phyloP scores from a whole-genome alignment of 306 rosid species.

The Delonix regia region DNA sequence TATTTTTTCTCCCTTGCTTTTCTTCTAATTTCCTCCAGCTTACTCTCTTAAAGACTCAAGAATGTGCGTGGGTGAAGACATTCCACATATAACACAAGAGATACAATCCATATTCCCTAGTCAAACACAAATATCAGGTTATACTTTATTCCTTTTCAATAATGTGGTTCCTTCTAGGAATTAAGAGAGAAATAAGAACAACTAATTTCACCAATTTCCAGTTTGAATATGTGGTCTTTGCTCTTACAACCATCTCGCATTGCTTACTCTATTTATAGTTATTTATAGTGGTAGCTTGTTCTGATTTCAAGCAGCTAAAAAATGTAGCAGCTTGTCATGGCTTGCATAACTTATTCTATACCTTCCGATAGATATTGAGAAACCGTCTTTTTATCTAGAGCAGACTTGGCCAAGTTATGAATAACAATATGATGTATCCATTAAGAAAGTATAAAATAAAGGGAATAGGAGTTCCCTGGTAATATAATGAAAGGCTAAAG shows the following conservation, averaged over 20 bases:
- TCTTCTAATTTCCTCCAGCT: slow-evolving; percentile 47
- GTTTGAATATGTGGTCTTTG: slow-evolving; percentile 28
- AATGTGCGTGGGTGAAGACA: slow-evolving; percentile 41
- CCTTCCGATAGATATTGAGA: neutral
- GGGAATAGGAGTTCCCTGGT: neutral
- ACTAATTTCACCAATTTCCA: neutral
- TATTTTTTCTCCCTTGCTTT: slow-evolving; percentile 6
- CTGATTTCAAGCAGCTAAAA: slow-evolving; percentile 13
- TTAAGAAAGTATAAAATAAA: neutral
- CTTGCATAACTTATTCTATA: neutral
- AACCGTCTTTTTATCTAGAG: slow-evolving; percentile 1
- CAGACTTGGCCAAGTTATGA: neutral
- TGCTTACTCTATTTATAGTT: slow-evolving; percentile 24
- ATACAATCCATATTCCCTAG: slow-evolving; percentile 41
- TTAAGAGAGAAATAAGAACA: slow-evolving; percentile 1
- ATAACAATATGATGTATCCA: neutral
- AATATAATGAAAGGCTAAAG: slow-evolving; percentile 1
- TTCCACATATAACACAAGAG: slow-evolving; percentile 41
- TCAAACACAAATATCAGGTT: slow-evolving; percentile 66
- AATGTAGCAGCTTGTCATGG: slow-evolving; percentile 1
- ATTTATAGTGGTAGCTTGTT: neutral
- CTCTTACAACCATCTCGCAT: slow-evolving; percentile 3
- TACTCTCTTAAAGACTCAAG: slow-evolving; percentile 56
- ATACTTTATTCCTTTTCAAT: slow-evolving; percentile 35
- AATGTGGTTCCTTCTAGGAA: slow-evolving; percentile 30